Base-by-base conservation (phyloP, 371 early-diverging fungal species). In the Apophysomyces ossiformis region DNA sequence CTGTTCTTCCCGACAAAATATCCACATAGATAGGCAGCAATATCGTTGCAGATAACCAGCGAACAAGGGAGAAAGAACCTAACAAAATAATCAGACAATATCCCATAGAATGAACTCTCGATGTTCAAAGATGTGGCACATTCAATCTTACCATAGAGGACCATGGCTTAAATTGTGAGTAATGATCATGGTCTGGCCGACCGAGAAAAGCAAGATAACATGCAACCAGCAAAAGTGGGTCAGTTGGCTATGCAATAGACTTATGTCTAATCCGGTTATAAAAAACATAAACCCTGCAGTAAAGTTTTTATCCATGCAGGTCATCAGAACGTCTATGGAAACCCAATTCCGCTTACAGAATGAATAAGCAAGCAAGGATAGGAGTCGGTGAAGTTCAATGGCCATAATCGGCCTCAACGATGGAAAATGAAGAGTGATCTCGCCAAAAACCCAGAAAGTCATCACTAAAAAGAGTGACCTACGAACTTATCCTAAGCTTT, bases 31-130 rank as follows among this genome's bases (percentile, higher is more conserved):
- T 69, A 78, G 16, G 78, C 78, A 18, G 68, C 41, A 1, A 61
- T 71, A 32, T 78, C 78, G 59, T 78, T 78, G 4, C 64, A 62
- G 7, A 73, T 57, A 9, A 75, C 73, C 5, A 73, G 26, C 7
- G 43, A 46, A n/a, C 66, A 64, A 16, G 78, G 78, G 37, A 74
- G 69, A 35, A 74, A 5, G 61, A 75, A 75, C 76, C 72, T 72
- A 39, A 15, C n/a, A 11, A 46, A 15, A 54, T 12, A 8, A 32
- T 36, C 11, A n/a, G 26, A 58, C 15, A 26, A 26, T 39, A 37
- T 26, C 32, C 32, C 32, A 26, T 63, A n/a, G 5, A 38, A 58
- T 6, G 36, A 43, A 18, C 37, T 35, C 16, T 32, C 21, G 41
- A 56, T 32, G 26, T 38, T 35, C 45, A 37, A 26, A 26, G 32